Conservation (phyloP, 2,329 filamentous ascomycete species). For the Pseudonectria foliicola region DNA sequence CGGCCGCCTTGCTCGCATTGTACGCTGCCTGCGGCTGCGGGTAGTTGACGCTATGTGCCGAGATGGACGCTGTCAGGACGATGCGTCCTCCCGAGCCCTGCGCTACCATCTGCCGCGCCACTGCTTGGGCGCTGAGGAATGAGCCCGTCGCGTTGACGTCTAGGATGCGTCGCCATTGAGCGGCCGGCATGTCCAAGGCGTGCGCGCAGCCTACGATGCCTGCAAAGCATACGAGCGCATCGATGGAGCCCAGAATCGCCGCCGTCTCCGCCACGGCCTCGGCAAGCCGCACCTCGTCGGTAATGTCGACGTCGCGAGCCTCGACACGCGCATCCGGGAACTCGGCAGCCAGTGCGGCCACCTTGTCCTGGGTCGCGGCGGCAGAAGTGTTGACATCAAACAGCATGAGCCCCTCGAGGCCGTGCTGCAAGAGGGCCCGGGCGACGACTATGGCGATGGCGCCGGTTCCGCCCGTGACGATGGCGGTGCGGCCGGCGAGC, state of each 20-base stretch:
- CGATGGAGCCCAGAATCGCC: conserved; percentile 5
- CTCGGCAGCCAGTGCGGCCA: conserved; percentile 3
- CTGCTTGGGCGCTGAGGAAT: conserved; percentile 64
- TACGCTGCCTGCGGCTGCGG: conserved; percentile 67
- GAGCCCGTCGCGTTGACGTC: conserved; percentile 67
- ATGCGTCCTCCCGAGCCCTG: conserved; percentile 51
- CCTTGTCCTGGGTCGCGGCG: conserved; percentile 28
- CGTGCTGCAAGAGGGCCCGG: conserved; percentile 61
- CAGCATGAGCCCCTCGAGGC: conserved; percentile 49
- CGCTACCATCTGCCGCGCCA: conserved; percentile 45
- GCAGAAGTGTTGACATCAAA: conserved; percentile 46
- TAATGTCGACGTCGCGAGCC: conserved; percentile 8
- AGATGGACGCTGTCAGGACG: conserved; percentile 60
- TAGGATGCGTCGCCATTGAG: conserved; percentile 55
- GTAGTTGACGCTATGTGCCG: conserved; percentile 61
- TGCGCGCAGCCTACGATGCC: conserved; percentile 56
- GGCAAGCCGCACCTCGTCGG: conserved; percentile 6
- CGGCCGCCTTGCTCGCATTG: conserved; percentile 63
- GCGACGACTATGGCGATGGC: conserved; percentile 33
- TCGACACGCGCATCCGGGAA: conserved; percentile 11
- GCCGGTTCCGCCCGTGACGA: conserved; percentile 53
- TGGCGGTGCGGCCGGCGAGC: conserved; percentile 22
- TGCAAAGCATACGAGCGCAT: conserved; percentile 11
- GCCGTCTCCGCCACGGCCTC: conserved; percentile 5
- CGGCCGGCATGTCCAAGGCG: conserved; percentile 50